Evolutionary conservation across 306 rosid species (phyloP), one percentile per base, ranked within the genome.

Genomic region (Sophora flavescens): DNA sequence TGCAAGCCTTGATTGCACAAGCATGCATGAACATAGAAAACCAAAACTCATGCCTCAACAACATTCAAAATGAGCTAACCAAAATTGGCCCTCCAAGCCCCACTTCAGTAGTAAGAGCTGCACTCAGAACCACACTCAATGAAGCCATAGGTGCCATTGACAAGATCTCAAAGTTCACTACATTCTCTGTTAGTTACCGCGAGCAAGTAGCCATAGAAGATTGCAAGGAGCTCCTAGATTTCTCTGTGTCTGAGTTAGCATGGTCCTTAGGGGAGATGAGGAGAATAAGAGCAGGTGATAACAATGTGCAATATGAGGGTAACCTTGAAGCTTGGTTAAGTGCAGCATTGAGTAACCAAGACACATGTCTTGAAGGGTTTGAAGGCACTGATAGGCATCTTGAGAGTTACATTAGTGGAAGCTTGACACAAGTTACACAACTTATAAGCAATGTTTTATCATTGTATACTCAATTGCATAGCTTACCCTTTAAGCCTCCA

Each of bases 281-380:
- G 54, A 81, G 75, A 84, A 85, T 92, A 17, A 78, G 97, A 41
- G 77, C 79, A 0, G 93, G 93, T 0, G 87, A 86, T 18, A 63
- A 22, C 4, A 79, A 63, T 15, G 72, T 58, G 15, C 89, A 86
- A 11, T 76, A 82, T 0, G 89, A 89, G 35, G 99, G 93, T 0
- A 85, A 92, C 84, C 83, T 95, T 1, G 88, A 95, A 80, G 92
- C 99, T 4, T 95, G 99, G 99, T 78, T 92, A 0, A 95, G 99
- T 38, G 99, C 99, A 12, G 97, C 99, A 4, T 86, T 92, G 3
- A 92, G 99, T 52, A 95, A 95, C 88, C 99, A 88, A 78, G 99
- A 95, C 76, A 95, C 97, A 0, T 95, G 99, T 75, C 89, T 95
- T 42, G 99, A 95, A 83, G 99, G 99, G 4, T 95, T 95, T 65